These are phyloP conservation scores for Solanum hybrid DNA, from an alignment of 305 asterid genomes.

Conservation along the genomic window DNA sequence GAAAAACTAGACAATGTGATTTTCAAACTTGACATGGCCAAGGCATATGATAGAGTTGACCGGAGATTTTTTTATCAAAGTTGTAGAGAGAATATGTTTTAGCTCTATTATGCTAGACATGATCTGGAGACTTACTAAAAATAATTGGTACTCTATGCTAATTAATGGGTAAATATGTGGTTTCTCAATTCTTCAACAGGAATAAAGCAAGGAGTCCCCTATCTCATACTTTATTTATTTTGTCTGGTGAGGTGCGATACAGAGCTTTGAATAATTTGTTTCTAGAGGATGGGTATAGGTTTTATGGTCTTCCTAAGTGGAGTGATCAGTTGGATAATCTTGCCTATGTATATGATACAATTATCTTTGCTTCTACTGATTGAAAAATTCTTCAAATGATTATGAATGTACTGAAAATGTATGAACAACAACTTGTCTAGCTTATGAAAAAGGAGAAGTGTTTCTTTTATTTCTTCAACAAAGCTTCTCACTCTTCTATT, in stretches of 20 bases:
- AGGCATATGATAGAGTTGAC: background rate
- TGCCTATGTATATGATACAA: background rate
- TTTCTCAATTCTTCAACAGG: background rate
- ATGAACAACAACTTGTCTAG: background rate
- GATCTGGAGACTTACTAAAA: background rate
- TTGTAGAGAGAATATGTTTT: background rate
- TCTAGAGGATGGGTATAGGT: background rate
- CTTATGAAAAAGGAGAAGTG: too few species aligned
- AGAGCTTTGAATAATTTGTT: background rate
- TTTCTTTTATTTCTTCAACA: background rate
- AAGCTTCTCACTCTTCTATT: background rate
- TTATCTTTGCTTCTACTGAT: background rate
- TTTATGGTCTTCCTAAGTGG: background rate
- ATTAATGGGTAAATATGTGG: background rate
- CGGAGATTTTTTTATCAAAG: background rate
- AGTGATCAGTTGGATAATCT: background rate
- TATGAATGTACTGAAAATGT: background rate
- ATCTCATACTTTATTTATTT: background rate
- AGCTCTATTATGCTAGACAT: background rate
- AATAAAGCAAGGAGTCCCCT: background rate
- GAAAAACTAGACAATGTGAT: background rate
- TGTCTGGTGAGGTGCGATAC: background rate
- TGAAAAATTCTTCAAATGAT: background rate
- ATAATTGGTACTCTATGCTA: background rate
- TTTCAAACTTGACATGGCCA: background rate